These are phyloP conservation scores for Ascobolus immersus DNA, from an alignment of 495 filamentous ascomycete species.

Conservation along the genomic window DNA sequence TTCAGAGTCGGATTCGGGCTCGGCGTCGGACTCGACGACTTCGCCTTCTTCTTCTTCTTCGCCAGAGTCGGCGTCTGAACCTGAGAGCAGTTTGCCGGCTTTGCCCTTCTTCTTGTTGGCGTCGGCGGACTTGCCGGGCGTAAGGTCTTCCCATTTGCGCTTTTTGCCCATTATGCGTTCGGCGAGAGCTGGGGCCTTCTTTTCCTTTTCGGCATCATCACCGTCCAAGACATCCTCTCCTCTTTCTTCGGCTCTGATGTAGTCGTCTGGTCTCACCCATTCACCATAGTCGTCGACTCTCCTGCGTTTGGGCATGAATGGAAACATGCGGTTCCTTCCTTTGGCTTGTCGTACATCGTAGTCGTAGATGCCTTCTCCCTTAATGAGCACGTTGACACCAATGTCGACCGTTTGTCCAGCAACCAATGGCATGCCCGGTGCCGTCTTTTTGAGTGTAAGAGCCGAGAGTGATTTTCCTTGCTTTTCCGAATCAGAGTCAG, in stretches of 20 bases:
- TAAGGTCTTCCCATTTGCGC: conserved; percentile 59
- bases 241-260: conserved; percentile 72
- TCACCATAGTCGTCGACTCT: conserved; percentile 82
- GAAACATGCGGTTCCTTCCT: conserved; percentile 80
- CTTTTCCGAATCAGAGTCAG: conserved; percentile 66
- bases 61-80: conserved; percentile 16
- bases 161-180: conserved; percentile 53
- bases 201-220: conserved; percentile 23
- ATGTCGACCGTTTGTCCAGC: conserved; percentile 62
- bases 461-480: conserved; percentile 57
- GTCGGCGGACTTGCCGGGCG: conserved; percentile 5
- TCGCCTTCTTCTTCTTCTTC: conserved; percentile 22
- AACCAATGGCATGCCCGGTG: conserved; percentile 52
- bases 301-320: conserved; percentile 52
- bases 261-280: conserved; percentile 87
- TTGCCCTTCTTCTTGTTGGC: conserved; percentile 13
- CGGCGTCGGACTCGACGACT: conserved; percentile 23
- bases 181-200: conserved; percentile 6
- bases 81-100: conserved; percentile 21
- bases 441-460: conserved; percentile 33
- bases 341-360: conserved; percentile 84
- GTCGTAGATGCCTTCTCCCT: conserved; percentile 65
- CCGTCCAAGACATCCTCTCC: conserved; percentile 37
- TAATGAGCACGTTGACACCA: conserved; percentile 73
- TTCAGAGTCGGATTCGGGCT: conserved; percentile 19